Base-by-base conservation (phyloP, 257 asterid species). In the Petrea volubilis region DNA sequence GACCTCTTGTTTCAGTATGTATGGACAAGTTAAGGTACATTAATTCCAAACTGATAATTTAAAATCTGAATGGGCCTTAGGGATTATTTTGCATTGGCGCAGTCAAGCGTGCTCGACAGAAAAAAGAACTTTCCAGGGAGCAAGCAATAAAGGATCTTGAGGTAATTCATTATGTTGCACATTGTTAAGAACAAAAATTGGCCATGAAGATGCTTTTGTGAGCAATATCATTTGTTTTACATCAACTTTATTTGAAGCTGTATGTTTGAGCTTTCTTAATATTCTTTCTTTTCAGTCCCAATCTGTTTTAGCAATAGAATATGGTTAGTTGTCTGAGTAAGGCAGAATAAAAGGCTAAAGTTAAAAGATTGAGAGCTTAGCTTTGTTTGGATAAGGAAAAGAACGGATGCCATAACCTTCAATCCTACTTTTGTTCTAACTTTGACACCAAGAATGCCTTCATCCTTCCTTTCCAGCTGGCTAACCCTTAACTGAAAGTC, bases 101-200 rank as follows among this genome's bases (percentile, higher is more conserved):
- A 76, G 70, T 91, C 76, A 91, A 91, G 81, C 99, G 97, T 72
- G 83, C 95, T 78, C 99, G 90, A 41, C 88, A 78, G 85, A 90
- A 75, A 72, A 81, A 83, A 79, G 91, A 86, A 77, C 1, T 85
- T 66, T 73, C 99, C 60, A 79, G 88, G 79, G 97, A 88, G 71
- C 97, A 94, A 82, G 95, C 99, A 23, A 60, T 79, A 24, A 91
- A 81, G 82, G 93, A 91, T 85, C 89, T 94, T 59, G 76, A 85
- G 99, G 99, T 94, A 82, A 74, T 57, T 36, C 21, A 56, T 62
- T 12, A 2, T 15, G 61, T 72, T 58, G 27, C 71, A 28, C 46
- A 47, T 17, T 43, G 63, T 27, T 64, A 7, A 28, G 46, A 38
- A 63, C 44, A 49, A 5, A 47, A 18, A 5, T 41, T 78, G 55